Conservation (phyloP, 768 basidiomycete species). For the Rhizopogon roseolus region DNA sequence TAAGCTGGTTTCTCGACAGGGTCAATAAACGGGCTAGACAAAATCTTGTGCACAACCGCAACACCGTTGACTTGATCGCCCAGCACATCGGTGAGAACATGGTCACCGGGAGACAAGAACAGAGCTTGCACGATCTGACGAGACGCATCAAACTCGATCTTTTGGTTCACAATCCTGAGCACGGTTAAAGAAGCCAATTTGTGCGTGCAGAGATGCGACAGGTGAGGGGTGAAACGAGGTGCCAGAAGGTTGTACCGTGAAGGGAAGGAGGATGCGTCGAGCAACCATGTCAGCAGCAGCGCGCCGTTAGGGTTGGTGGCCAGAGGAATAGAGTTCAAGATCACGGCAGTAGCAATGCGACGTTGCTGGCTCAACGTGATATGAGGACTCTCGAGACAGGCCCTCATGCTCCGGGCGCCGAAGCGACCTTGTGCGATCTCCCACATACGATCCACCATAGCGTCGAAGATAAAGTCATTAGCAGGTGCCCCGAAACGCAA, state of each 20-base stretch:
- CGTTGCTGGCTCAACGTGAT: conserved; percentile 89
- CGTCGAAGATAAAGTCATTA: conserved; percentile 96
- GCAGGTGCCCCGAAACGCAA: conserved; percentile 85
- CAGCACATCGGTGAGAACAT: conserved; percentile 89
- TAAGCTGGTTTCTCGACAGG: conserved; percentile 61
- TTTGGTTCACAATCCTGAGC: conserved; percentile 94
- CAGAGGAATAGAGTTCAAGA: conserved; percentile 95
- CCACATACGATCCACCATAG: conserved; percentile 97
- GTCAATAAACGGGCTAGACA: conserved; percentile 84
- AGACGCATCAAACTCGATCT: conserved; percentile 86
- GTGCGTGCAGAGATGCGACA: conserved; percentile 96
- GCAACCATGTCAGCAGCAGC: conserved; percentile 90
- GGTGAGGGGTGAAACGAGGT: conserved; percentile 92
- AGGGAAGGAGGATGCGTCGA: conserved; percentile 91
- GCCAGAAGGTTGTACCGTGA: conserved; percentile 94
- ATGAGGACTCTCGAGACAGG: conserved; percentile 88
- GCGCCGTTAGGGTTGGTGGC: conserved; percentile 98
- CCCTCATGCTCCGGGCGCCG: conserved; percentile 96
- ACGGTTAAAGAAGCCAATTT: conserved; percentile 95
- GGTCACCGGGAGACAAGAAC: conserved; percentile 86
- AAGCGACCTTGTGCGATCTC: conserved; percentile 97
- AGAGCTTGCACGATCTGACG: conserved; percentile 82
- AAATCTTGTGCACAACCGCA: conserved; percentile 87
- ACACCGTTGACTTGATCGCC: conserved; percentile 97
- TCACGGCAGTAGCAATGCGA: conserved; percentile 89